Percentiles rank a stretch among this genome's conserved stretches.
Evolutionary conservation across 2,329 filamentous ascomycete genomes (phyloP).

Genomic region (Colletotrichum somersetense): DNA sequence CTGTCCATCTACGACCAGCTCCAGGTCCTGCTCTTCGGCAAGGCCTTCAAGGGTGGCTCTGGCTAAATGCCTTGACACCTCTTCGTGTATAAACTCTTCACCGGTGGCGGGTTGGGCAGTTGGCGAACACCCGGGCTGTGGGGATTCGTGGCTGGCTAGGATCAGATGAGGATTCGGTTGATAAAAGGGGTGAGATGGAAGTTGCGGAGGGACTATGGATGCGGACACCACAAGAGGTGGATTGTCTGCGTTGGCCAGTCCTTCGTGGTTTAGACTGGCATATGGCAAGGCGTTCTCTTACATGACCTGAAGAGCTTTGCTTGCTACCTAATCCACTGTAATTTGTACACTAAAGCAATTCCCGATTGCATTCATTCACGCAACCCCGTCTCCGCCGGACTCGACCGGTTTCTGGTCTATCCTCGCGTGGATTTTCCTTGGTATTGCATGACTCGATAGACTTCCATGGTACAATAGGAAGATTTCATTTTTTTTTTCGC

Average conservation of each 20-base stretch:
- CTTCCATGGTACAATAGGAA: conserved; percentile 36
- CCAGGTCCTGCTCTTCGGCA: conserved; percentile 99
- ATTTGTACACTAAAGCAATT: conserved; percentile 73
- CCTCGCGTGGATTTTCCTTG: conserved; percentile 38
- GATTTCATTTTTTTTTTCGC: conserved; percentile 27
- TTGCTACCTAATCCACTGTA: conserved; percentile 69
- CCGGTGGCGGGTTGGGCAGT: conserved; percentile 49
- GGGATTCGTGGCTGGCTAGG: conserved; percentile 44
- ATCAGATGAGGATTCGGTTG: conserved; percentile 52
- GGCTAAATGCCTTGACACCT: conserved; percentile 58
- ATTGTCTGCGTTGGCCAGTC: conserved; percentile 53
- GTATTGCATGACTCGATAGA: conserved; percentile 40
- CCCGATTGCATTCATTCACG: conserved; percentile 57
- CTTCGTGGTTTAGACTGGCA: conserved; percentile 63
- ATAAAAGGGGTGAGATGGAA: conserved; percentile 61
- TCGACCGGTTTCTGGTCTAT: conserved; percentile 43
- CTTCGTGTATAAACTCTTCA: conserved; percentile 58
- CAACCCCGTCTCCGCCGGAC: conserved; percentile 52
- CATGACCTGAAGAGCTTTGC: conserved; percentile 56
- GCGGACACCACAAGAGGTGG: conserved; percentile 51
- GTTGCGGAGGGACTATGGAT: conserved; percentile 61
- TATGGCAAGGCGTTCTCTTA: conserved; percentile 61
- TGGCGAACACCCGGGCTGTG: conserved; percentile 53
- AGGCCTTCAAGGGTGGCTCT: conserved; percentile 89
- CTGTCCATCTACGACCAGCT: conserved; percentile 99